Conservation (phyloP, 176 grass and related monocot genomes). For the Urochloa ruziziensis region DNA sequence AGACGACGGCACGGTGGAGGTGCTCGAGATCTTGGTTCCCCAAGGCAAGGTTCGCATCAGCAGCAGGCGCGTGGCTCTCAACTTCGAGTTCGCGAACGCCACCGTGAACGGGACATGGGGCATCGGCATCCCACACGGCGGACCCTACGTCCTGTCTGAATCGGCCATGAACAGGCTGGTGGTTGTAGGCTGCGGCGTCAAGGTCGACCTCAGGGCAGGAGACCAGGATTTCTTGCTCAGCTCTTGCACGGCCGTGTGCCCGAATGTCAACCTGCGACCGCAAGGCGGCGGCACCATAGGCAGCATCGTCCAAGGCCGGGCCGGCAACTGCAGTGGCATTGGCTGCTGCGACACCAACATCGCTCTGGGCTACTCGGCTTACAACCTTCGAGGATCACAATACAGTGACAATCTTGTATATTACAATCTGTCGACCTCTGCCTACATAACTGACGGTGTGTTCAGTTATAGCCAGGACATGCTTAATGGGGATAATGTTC, state of each 20-base stretch:
- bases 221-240: not conserved
- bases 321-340: not conserved
- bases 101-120: not conserved
- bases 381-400: not conserved
- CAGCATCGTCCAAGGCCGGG: no score
- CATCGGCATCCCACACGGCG: not conserved
- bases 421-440: not conserved
- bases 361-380: not conserved
- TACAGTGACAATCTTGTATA: not conserved
- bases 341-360: not conserved
- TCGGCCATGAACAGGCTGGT: not conserved
- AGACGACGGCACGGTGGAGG: conserved; percentile 1
- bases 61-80: not conserved
- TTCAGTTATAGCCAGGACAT: not conserved
- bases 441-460: not conserved
- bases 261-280: not conserved
- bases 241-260: not conserved
- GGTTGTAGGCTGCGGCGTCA: not conserved
- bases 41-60: conserved; percentile 19
- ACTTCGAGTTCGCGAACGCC: no score
- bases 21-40: conserved; percentile 35
- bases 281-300: not conserved
- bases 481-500: no score
- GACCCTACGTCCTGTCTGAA: not conserved
- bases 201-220: not conserved